Evolutionary conservation across 352 stramenopile species (phyloP).

Genomic region (Globisporangium parvum): DNA sequence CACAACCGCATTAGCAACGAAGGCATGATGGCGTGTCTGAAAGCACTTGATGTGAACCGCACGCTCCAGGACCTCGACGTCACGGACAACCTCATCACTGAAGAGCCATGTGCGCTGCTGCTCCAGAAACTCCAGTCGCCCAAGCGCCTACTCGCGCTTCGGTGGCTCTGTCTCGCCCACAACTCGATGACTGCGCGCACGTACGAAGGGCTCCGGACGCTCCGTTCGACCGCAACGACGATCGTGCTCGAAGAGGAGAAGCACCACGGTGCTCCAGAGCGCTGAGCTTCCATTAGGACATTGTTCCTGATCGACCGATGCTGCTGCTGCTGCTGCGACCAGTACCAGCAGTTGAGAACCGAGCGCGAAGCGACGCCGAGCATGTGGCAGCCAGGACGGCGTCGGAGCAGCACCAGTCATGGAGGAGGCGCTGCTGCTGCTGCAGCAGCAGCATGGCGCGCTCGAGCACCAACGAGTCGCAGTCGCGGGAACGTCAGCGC

Average conservation of each 20-base stretch:
- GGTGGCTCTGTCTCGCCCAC: conserved; percentile 50
- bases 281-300: neutral
- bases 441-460: neutral
- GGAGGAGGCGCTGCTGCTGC: too few relatives aligned
- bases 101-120: conserved; percentile 56
- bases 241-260: conserved; percentile 46
- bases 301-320: neutral
- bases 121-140: conserved; percentile 26
- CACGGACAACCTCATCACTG: conserved; percentile 64
- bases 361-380: neutral
- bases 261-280: conserved; percentile 8
- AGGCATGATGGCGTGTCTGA: conserved; percentile 54
- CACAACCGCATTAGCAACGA: conserved; percentile 73
- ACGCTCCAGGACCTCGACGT: conserved; percentile 66
- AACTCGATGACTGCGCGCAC: conserved; percentile 65
- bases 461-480: neutral
- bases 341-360: too few relatives aligned
- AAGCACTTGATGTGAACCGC: conserved; percentile 46
- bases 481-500: conserved; percentile 16
- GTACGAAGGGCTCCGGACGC: conserved; percentile 17
- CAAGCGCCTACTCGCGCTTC: conserved; percentile 22
- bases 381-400: neutral
- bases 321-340: too few relatives aligned
- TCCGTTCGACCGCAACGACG: conserved; percentile 22
- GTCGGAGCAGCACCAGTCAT: neutral